These are phyloP conservation scores for Pseudoperonospora humuli DNA, from an alignment of 352 stramenopile species.

Conservation along the genomic window DNA sequence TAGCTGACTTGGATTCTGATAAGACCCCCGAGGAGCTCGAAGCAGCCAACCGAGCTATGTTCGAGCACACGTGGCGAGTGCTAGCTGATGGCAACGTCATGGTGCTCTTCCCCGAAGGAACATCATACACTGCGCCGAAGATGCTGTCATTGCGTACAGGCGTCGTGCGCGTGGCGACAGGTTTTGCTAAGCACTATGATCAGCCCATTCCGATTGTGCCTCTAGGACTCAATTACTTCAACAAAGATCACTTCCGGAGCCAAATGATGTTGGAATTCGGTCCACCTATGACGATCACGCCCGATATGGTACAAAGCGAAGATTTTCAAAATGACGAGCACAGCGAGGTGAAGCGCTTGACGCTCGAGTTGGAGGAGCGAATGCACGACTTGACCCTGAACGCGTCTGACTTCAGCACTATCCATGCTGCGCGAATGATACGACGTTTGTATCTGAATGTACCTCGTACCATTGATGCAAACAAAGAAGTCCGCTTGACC, in stretches of 20 bases:
- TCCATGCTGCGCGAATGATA: slow-evolving; percentile 52
- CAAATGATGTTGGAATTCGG: slow-evolving; percentile 71
- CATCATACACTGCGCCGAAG: slow-evolving; percentile 70
- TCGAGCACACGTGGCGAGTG: slow-evolving; percentile 62
- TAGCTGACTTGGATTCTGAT: slow-evolving; percentile 60
- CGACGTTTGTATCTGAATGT: slow-evolving; percentile 61
- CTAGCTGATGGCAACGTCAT: slow-evolving; percentile 57
- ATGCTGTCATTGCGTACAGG: slow-evolving; percentile 70
- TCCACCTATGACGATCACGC: slow-evolving; percentile 41
- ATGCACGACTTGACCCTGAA: slow-evolving; percentile 46
- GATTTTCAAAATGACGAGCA: slow-evolving; percentile 30
- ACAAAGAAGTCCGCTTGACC: slow-evolving; percentile 66
- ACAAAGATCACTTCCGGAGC: slow-evolving; percentile 73
- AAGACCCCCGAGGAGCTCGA: slow-evolving; percentile 58
- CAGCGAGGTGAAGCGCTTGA: slow-evolving; percentile 44
- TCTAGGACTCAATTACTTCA: slow-evolving; percentile 75
- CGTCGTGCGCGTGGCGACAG: slow-evolving; percentile 61
- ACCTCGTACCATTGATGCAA: slow-evolving; percentile 45
- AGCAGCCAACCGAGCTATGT: slow-evolving; percentile 56
- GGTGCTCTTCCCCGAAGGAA: slow-evolving; percentile 74
- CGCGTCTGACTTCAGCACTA: slow-evolving; percentile 55
- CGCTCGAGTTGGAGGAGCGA: slow-evolving; percentile 32
- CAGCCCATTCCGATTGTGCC: slow-evolving; percentile 63
- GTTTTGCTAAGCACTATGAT: slow-evolving; percentile 63
- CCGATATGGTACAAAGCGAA: slow-evolving; percentile 38